Conservation (phyloP, 345 rosid genomes). For the Erodium maritimum region DNA sequence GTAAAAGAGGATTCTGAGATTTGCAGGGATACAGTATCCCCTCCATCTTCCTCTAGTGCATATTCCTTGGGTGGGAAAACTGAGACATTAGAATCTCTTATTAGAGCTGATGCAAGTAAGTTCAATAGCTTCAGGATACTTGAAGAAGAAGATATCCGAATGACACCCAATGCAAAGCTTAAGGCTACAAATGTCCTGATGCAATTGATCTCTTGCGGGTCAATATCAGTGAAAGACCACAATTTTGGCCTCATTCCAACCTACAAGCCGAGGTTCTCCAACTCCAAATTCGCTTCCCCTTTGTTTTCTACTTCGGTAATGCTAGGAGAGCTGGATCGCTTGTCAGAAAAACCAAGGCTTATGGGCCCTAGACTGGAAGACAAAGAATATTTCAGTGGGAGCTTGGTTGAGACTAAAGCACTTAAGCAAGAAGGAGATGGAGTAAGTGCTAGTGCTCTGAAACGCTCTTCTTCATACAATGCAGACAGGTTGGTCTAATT, state of each 20-base stretch:
- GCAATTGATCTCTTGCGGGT: slow-evolving; percentile 95
- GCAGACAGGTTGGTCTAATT: slow-evolving; percentile 61
- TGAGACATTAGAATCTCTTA: slow-evolving; percentile 82
- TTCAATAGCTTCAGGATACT: slow-evolving; percentile 87
- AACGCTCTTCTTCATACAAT: slow-evolving; percentile 94
- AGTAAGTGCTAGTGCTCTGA: slow-evolving; percentile 27
- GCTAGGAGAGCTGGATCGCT: slow-evolving; percentile 77
- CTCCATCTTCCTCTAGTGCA: slow-evolving; percentile 48
- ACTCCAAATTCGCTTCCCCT: slow-evolving; percentile 59
- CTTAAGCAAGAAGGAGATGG: slow-evolving; percentile 41
- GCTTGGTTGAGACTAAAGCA: slow-evolving; percentile 68
- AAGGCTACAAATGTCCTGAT: slow-evolving; percentile 68
- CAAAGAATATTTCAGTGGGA: slow-evolving; percentile 89
- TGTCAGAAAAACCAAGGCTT: slow-evolving; percentile 70
- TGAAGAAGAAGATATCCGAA: slow-evolving; percentile 62
- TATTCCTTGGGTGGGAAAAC: slow-evolving; percentile 64
- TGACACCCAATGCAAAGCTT: slow-evolving; percentile 47
- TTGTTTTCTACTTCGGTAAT: slow-evolving; percentile 57
- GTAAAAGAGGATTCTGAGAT: slow-evolving; percentile 37
- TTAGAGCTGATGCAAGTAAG: slow-evolving; percentile 79
- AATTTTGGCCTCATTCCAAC: slow-evolving; percentile 76
- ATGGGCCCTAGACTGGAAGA: slow-evolving; percentile 66
- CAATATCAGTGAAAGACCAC: slow-evolving; percentile 85
- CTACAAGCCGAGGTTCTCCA: slow-evolving; percentile 59
- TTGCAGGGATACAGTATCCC: slow-evolving; percentile 50